Base-by-base conservation (phyloP, 2,329 filamentous ascomycete genomes). In the Tolypocladium pustulatum region DNA sequence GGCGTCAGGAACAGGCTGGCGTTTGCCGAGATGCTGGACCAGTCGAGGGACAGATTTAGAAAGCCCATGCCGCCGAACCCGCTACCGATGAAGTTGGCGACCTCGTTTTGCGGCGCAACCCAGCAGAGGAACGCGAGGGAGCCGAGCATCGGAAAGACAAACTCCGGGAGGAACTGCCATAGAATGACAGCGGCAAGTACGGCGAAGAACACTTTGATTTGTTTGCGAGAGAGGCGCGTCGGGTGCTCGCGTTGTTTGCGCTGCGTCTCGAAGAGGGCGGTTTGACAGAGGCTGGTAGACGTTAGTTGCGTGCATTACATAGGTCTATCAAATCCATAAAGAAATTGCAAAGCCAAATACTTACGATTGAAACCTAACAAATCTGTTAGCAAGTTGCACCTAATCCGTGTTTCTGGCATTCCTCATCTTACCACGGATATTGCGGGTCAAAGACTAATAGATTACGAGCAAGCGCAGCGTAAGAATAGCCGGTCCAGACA, bases 131-230 rank as follows among this genome's bases (percentile, higher is more conserved):
- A 84, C 2, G 83, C 81, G 9, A 86, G 72, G 0, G 83, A 85
- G 9, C 78, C 80, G 1, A 83, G 72, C 66, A 86, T 80, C 0
- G 82, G 82, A 59, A 85, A 85, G 1, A 80, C 75, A 57, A 77
- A 86, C 65, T 86, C 82, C 0, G 83, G 83, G 0, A 86, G 68
- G 60, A 86, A 85, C 59, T 86, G 82, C 83, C 83, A 86, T 0
- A 83, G 62, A 0, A 78, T 81, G 57, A 84, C 74, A 4, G 73
- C 81, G 0, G 78, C 59, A 0, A 86, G 71, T 0, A 77, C 74
- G 12, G 73, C 67, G 68, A 84, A 85, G 68, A 86, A 85, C 1
- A 85, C 73, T 43, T 72, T 75, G 68, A 81, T 83, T 65, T 84
- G 82, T 56, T 77, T 79, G 51, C 75, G 74, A 0, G 80, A 79